phyloP scores from a whole-genome alignment of 176 grass and related monocot genomes.

The Avena atlantica region DNA sequence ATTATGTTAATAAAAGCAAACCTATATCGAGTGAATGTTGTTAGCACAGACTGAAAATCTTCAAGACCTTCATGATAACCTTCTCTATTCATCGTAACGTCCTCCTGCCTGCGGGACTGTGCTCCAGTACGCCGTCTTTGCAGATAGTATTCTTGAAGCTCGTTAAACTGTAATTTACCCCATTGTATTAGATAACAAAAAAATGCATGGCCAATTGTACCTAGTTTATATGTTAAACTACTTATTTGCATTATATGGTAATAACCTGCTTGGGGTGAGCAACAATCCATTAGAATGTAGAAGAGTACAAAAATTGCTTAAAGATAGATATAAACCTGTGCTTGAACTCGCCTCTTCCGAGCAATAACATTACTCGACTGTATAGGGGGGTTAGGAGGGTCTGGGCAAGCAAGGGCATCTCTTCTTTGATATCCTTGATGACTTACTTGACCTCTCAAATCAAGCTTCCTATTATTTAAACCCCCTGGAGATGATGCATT shows the following conservation, averaged over 20 bases:
- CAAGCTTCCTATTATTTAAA: conserved; percentile 74
- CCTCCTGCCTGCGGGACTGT: conserved; percentile 67
- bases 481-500: conserved; percentile 60
- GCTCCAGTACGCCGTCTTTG: conserved; percentile 76
- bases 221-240: conserved; percentile 2
- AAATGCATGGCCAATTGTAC: neutral
- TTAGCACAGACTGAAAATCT: conserved; percentile 98
- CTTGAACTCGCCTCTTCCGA: conserved; percentile 89
- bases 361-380: conserved; percentile 82
- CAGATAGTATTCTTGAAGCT: conserved; percentile 98
- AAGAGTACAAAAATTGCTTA: conserved; percentile 32
- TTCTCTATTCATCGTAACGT: conserved; percentile 78
- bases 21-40: conserved; percentile 99
- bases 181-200: conserved; percentile 43
- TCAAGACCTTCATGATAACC: conserved; percentile 88
- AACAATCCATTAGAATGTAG: neutral
- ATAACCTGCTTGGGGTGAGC: neutral
- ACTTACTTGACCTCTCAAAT: conserved; percentile 70
- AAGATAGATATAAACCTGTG: conserved; percentile 65
- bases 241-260: neutral
- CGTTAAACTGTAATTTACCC: conserved; percentile 73
- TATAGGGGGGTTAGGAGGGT: conserved; percentile 60
- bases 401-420: conserved; percentile 67
- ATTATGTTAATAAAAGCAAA: conserved; percentile 24
- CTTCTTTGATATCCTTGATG: conserved; percentile 89